Evolutionary conservation across 768 basidiomycete genomes (phyloP).

Genomic region (Leccinum boreale): DNA sequence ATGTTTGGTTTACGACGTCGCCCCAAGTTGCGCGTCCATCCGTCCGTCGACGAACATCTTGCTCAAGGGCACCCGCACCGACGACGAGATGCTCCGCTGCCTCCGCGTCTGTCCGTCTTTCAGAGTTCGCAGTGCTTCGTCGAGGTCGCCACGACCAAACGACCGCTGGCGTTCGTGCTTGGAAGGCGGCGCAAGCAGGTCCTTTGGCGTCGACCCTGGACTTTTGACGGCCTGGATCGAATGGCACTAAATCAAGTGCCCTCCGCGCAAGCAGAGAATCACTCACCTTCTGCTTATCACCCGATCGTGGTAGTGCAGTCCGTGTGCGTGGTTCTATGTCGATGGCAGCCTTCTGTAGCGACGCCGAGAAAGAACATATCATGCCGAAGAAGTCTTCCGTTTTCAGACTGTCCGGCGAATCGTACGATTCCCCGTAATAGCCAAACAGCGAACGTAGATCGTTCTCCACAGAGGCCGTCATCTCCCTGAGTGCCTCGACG

Average conservation of each 20-base stretch:
- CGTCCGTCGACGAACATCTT: conserved; percentile 29
- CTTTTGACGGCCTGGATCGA: conserved; percentile 43
- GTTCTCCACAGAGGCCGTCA: conserved; percentile 52
- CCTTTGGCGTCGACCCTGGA: conserved; percentile 20
- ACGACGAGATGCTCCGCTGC: conserved; percentile 12
- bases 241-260: not conserved
- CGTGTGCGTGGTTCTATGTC: conserved; percentile 39
- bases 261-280: not conserved
- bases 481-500: conserved; percentile 63
- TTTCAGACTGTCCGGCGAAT: conserved; percentile 60
- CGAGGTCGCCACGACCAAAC: conserved; percentile 74
- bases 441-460: conserved; percentile 58
- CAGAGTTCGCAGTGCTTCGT: conserved; percentile 82
- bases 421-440: conserved; percentile 79
- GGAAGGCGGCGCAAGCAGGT: conserved; percentile 38
- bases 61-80: conserved; percentile 10
- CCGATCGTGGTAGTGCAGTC: not conserved
- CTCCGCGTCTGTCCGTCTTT: conserved; percentile 47
- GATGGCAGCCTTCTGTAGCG: conserved; percentile 70
- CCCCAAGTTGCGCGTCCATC: not conserved
- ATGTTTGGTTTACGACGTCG: not conserved
- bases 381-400: conserved; percentile 82
- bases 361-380: conserved; percentile 70
- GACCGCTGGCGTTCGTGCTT: conserved; percentile 47
- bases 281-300: conserved; percentile 9